Base-by-base conservation (phyloP, 495 filamentous ascomycete species). In the Xylaria intraflava region DNA sequence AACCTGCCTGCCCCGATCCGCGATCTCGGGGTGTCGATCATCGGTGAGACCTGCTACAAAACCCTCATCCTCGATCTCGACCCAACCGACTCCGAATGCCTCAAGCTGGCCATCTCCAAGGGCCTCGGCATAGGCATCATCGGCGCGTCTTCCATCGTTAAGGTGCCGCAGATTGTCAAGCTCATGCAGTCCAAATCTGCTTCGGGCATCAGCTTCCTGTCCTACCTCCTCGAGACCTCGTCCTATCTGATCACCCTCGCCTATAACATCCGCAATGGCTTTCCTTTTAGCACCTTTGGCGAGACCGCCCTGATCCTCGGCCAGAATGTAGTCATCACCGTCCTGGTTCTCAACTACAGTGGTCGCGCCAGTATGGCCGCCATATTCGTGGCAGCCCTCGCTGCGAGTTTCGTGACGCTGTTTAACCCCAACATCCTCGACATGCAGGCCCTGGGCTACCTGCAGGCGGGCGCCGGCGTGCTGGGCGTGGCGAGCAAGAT, bases 141-240 rank as follows among this genome's bases (percentile, higher is more conserved):
- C 62, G 84, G 79, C 54, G 86, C 89, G 31, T 89, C 86, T 51
- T 80, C 88, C 27, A 81, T 96, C 59, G 88, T 98, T 73, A 98
- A 98, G 75, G 80, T 98, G 42, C 92, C 93, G 0, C 93, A 96
- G 71, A 90, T 97, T 69, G 66, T 96, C 68, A 96, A 96, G 75
- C 83, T 96, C 45, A 69, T 94, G 60, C 69, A 74, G 58, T 91
- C 90, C 30, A 76, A 82, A 49, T 94, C 88, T 24, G 83, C 88
- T 8, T 78, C 79, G 48, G 93, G 92, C 60, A 78, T 97, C 53
- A 88, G 83, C 51, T 95, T 96, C 76, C 80, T 93, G 35, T 84
- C 86, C 26, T 96, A 95, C 72, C 78, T 89, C 36, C 88, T 98
- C 67, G 93, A 98, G 70, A 95, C 90, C 9, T 76, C 82, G 55